phyloP scores from a whole-genome alignment of 2,329 filamentous ascomycete genomes.

The Claviceps capensis region DNA sequence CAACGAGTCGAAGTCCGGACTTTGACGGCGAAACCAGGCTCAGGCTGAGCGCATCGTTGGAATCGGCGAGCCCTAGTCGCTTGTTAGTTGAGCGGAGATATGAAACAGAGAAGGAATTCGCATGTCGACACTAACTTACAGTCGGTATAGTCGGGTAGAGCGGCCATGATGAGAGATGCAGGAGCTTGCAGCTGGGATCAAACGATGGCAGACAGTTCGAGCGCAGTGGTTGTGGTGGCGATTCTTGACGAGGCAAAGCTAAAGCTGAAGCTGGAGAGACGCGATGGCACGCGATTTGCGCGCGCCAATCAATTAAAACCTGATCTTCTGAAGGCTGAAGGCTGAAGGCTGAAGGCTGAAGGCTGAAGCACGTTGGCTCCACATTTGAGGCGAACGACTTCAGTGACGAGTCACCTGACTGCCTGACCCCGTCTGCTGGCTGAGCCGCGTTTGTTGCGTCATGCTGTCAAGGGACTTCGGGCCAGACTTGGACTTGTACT shows the following conservation, averaged over 20 bases:
- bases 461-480: conserved; percentile 1
- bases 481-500: too few relatives aligned
- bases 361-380: not conserved
- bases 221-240: too few relatives aligned
- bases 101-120: not conserved
- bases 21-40: conserved; percentile 40
- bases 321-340: not conserved
- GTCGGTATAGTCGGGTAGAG: conserved; percentile 18
- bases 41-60: conserved; percentile 50
- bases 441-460: conserved; percentile 5
- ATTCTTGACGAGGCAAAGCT: not conserved
- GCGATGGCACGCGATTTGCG: conserved; percentile 8
- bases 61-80: conserved; percentile 39
- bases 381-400: conserved; percentile 7
- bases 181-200: not conserved
- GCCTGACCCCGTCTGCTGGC: not conserved
- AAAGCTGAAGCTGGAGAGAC: not conserved
- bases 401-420: not conserved
- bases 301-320: conserved; percentile 16
- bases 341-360: not conserved
- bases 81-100: not conserved
- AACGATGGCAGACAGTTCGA: not conserved
- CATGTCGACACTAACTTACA: conserved; percentile 14
- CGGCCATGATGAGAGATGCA: conserved; percentile 13
- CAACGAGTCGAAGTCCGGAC: conserved; percentile 39